phyloP scores from a whole-genome alignment of 805 yeast genomes.

The Hanseniaspora lindneri region DNA sequence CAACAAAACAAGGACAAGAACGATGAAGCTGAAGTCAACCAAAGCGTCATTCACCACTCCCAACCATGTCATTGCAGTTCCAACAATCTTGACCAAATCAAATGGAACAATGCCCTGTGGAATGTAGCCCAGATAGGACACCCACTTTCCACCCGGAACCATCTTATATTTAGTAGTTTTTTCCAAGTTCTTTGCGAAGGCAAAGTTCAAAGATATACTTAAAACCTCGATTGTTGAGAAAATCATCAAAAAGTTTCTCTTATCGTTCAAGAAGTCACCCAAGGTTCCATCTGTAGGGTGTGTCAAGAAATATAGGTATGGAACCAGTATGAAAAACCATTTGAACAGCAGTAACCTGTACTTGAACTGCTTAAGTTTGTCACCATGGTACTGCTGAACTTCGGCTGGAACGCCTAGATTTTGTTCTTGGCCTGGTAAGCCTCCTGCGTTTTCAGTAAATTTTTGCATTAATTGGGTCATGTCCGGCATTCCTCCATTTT shows the following conservation, averaged over 20 bases:
- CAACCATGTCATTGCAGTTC: conserved; percentile 19
- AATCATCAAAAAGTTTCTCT: conserved; percentile 28
- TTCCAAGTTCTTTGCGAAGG: conserved; percentile 24
- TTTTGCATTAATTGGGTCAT: conserved; percentile 24
- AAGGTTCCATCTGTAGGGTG: conserved; percentile 15
- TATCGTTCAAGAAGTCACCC: conserved; percentile 17
- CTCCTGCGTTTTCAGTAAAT: conserved; percentile 18
- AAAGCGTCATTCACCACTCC: conserved; percentile 28
- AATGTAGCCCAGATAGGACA: conserved; percentile 25
- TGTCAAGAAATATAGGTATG: conserved; percentile 25
- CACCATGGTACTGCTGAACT: conserved; percentile 24
- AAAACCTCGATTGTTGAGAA: conserved; percentile 29
- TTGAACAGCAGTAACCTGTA: conserved; percentile 25
- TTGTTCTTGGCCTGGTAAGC: conserved; percentile 15
- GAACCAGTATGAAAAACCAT: conserved; percentile 26
- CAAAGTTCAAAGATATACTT: conserved; percentile 28
- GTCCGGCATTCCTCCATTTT: conserved; percentile 14
- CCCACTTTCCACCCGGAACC: conserved; percentile 24
- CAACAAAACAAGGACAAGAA: conserved; percentile 25
- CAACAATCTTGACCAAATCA: conserved; percentile 10
- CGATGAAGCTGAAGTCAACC: conserved; percentile 27
- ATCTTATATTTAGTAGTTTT: conserved; percentile 23
- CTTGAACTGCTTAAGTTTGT: conserved; percentile 25
- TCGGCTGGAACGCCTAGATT: conserved; percentile 23
- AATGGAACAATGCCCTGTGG: conserved; percentile 30